A percentile compares a stretch with the other conserved stretches of the same genome.
These are phyloP conservation scores for Scedosporium boydii DNA, from an alignment of 2,329 filamentous ascomycete genomes.

Conservation along the genomic window DNA sequence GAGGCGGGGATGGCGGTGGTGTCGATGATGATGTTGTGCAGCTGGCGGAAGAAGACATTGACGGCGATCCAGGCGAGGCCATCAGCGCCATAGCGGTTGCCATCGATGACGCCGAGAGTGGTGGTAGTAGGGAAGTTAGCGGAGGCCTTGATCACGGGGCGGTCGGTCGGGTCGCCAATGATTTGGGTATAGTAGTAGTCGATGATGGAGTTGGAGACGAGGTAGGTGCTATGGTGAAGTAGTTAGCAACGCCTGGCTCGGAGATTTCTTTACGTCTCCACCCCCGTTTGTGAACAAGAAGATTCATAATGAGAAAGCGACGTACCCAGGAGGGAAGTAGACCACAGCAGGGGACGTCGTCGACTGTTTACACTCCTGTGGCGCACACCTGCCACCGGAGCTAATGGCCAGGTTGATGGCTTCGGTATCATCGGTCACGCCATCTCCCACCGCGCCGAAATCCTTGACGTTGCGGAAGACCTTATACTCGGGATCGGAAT, in stretches of 20 bases:
- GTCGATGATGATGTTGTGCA: conserved; percentile 48
- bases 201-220: conserved; percentile 60
- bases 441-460: conserved; percentile 30
- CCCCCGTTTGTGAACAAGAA: neutral
- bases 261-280: neutral
- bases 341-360: conserved; percentile 27
- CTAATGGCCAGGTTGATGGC: conserved; percentile 26
- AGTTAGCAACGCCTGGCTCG: neutral
- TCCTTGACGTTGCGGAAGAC: conserved; percentile 39
- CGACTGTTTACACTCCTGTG: conserved; percentile 13
- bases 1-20: conserved; percentile 37
- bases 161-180: conserved; percentile 56
- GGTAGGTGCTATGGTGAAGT: conserved; percentile 43
- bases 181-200: conserved; percentile 75
- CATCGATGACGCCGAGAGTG: conserved; percentile 36
- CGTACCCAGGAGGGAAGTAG: conserved; percentile 27
- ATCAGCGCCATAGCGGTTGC: conserved; percentile 31
- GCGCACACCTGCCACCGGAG: conserved; percentile 32
- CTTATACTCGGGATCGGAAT: conserved; percentile 28
- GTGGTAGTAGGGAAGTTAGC: conserved; percentile 29
- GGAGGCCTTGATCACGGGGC: conserved; percentile 46
- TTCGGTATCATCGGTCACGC: conserved; percentile 23
- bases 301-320: neutral
- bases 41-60: conserved; percentile 50
- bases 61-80: conserved; percentile 41